Base-by-base conservation (phyloP, 192 early-diverging fungal species). In the Globomyces pollinis-pini region DNA sequence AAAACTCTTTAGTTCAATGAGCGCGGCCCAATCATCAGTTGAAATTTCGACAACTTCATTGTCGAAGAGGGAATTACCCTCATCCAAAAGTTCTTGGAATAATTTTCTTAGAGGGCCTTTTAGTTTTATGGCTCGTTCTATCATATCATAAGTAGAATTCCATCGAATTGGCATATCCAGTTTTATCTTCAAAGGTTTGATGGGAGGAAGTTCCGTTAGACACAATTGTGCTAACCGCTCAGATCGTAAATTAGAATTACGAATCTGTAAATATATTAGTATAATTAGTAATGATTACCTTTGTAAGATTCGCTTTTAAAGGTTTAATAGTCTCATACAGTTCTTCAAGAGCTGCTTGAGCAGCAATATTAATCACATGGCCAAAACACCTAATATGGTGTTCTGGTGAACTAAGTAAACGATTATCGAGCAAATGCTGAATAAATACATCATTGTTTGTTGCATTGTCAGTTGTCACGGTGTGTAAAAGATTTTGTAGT, bases 141-240 rank as follows among this genome's bases (percentile, higher is more conserved):
- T 18, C 52, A 54, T 54, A 54, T 54, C 52, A 36, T 20, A 24
- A 0, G 52, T 54, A 38, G 52, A 54, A 54, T 54, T 54, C 52
- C 52, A 54, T 12, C 52, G 52, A 26, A 31, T 54, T 34, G 24
- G 21, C 21, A 54, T 31, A 18, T 54, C 52, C 21, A 54, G 6
- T 24, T 32, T 54, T 54, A 31, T 24, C 38, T 54, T 54, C 24
- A 54, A 36, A 54, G 20, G 33, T 54, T 54, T 13, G 12, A 18
- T 39, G n/a, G n/a, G n/a, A n/a, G n/a, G n/a, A n/a, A n/a, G n/a
- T n/a, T n/a, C n/a, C n/a, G n/a, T n/a, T n/a, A n/a, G n/a, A n/a
- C n/a, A n/a, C n/a, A n/a, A n/a, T n/a, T n/a, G n/a, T n/a, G n/a
- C n/a, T n/a, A n/a, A n/a, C n/a, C n/a, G n/a, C n/a, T n/a, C n/a